Evolutionary conservation across 176 grass and related monocot species (phyloP), one percentile per base, ranked within the genome.

Genomic region (Cenchrus purpureus): DNA sequence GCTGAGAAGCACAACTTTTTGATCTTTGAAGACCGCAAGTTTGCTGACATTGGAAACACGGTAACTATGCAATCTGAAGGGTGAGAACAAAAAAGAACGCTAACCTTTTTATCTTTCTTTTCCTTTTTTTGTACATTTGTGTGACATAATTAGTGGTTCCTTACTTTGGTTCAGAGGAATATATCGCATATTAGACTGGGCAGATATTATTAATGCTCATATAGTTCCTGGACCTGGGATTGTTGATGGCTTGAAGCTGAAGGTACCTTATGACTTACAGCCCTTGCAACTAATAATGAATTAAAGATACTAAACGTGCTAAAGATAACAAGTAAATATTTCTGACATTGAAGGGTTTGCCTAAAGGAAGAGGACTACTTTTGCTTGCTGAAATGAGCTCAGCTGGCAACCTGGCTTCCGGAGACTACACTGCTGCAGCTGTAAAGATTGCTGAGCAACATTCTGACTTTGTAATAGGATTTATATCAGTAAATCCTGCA

Each of bases 321-420:
- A 61, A 77, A 64, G 12, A 52, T 34, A 54, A 12, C 71, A 45
- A 32, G n/a, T 62, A 52, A 66, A 56, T 64, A 29, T 40, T 89
- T 82, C 5, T 78, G 76, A 12, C 61, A 76, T 82, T 88, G 70
- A 94, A 99, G 97, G 97, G 93, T 88, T 95, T 99, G 56, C 82
- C 91, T 42, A 88, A 80, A 86, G 89, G 95, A 57, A 91, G 83
- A 65, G 93, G 91, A 1, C 73, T 98, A 17, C 87, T 98, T 73
- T 89, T 98, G 83, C 85, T 98, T 64, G 95, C 93, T 77, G 95
- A 98, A 91, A 98, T 98, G 95, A 98, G 93, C 69, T 98, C 95
- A 57, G 84, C 89, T 85, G 95, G 93, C 65, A 94, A 87, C 84
- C 93, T 98, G 68, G 97, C 97, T 29, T 89, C 83, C 20, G 97